Evolutionary conservation across 495 filamentous ascomycete species (phyloP).

Genomic region (Penicillium paradoxum): DNA sequence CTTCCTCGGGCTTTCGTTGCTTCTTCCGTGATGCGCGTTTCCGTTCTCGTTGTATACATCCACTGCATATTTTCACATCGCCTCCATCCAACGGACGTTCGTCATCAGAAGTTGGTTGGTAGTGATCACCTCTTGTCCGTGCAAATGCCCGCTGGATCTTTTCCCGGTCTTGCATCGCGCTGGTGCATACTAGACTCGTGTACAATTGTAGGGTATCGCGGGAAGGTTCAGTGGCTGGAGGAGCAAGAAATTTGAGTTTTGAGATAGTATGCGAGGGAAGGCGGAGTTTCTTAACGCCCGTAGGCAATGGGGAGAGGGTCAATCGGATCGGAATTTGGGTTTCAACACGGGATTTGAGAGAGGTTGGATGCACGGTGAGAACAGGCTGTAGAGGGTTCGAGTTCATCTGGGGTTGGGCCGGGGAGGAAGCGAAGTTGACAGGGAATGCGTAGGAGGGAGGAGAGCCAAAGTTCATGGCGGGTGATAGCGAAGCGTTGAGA

Average conservation of each 20-base stretch:
- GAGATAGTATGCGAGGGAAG: slow-evolving; percentile 84
- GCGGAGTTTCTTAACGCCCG: slow-evolving; percentile 71
- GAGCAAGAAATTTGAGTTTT: slow-evolving; percentile 80
- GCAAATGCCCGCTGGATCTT: slow-evolving; percentile 59
- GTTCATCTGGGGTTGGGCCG: slow-evolving; percentile 24
- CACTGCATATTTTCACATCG: slow-evolving; percentile 77
- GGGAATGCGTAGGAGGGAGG: slow-evolving; percentile 32
- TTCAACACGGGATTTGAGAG: slow-evolving; percentile 85
- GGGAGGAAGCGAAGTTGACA: slow-evolving; percentile 33
- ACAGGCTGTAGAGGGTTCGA: slow-evolving; percentile 30
- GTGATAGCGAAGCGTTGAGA: slow-evolving; percentile 26
- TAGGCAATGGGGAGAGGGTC: slow-evolving; percentile 65
- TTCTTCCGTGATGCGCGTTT: slow-evolving; percentile 90
- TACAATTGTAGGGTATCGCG: slow-evolving; percentile 76
- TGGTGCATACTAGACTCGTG: slow-evolving; percentile 80
- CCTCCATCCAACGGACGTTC: slow-evolving; percentile 73
- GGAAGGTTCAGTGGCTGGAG: slow-evolving; percentile 51
- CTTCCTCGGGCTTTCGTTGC: slow-evolving; percentile 78
- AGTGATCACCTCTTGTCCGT: slow-evolving; percentile 52
- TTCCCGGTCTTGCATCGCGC: slow-evolving; percentile 76
- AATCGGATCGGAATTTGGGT: slow-evolving; percentile 85
- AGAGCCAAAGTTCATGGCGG: slow-evolving; percentile 31
- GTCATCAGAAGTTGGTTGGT: slow-evolving; percentile 45
- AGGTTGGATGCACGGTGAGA: slow-evolving; percentile 58
- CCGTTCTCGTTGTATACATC: slow-evolving; percentile 78